Conservation (phyloP, 768 basidiomycete genomes). For the Rubroboletus pulcherrimus region DNA sequence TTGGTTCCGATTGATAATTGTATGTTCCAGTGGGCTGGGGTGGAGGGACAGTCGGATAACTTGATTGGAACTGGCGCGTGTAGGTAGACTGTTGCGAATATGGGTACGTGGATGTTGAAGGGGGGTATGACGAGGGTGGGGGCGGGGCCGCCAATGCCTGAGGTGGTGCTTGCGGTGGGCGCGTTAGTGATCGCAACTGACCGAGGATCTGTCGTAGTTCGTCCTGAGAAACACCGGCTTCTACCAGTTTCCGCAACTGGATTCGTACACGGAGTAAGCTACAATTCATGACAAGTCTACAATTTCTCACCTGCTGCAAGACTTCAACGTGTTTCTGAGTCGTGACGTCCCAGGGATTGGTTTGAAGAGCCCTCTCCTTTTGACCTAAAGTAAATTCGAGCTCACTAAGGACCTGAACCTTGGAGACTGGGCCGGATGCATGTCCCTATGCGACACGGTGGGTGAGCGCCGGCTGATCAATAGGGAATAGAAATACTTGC, state of each 20-base stretch:
- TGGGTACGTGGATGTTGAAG: conserved; percentile 25
- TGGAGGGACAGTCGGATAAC: conserved; percentile 31
- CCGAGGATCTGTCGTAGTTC: conserved; percentile 73
- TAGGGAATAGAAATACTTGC: conserved; percentile 32
- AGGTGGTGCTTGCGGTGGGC: conserved; percentile 34
- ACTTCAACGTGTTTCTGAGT: conserved; percentile 73
- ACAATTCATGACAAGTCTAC: neutral
- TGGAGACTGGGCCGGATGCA: conserved; percentile 52
- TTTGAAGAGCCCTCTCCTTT: conserved; percentile 69
- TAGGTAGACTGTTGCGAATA: conserved; percentile 33
- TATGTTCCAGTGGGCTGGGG: conserved; percentile 30
- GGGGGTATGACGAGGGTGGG: conserved; percentile 20
- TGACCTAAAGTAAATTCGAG: conserved; percentile 78
- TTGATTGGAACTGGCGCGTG: conserved; percentile 25
- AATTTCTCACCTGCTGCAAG: conserved; percentile 67
- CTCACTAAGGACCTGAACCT: conserved; percentile 78
- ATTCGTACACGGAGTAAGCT: conserved; percentile 4
- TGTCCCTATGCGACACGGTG: conserved; percentile 28
- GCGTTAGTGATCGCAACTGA: conserved; percentile 63
- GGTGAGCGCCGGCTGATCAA: neutral
- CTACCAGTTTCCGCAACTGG: conserved; percentile 69
- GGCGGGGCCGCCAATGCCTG: conserved; percentile 32
- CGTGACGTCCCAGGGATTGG: conserved; percentile 67
- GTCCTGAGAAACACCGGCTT: conserved; percentile 74
- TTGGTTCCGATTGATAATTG: conserved; percentile 22